Evolutionary conservation across 306 rosid species (phyloP), one percentile per base, ranked within the genome.

Genomic region (Fragaria vesca): DNA sequence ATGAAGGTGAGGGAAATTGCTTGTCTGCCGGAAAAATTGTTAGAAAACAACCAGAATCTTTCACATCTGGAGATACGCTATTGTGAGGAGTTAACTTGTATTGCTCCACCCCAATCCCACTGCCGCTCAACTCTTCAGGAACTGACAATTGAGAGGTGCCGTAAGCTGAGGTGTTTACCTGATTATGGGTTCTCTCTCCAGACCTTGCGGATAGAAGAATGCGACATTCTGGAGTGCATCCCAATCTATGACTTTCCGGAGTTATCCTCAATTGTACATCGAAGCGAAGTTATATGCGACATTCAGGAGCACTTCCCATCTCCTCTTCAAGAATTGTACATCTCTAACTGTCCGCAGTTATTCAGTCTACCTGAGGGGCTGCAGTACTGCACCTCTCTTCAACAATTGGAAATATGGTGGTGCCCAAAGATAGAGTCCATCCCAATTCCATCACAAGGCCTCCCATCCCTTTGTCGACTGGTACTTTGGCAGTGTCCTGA

Each of bases 391-490:
- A 16, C 55, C 16, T 16, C 55, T 50, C 21, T 18, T 5, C 8
- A 0, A 1, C 0, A 0, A 0, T 51, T 51, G 57, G 0, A 1
- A 5, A 52, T 52, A 52, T 0, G 0, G 58, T 6, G 21, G 2
- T 18, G 58, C 21, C 18, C 18, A 4, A 62, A 62, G 8, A 12
- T 28, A 5, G 30, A 18, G 4, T 28, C 67, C 18, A 4, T 62
- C 28, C 67, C 67, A 30, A 61, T 61, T 5, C 6, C 18, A 61
- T 34, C 52, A 12, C 5, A 28, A 0, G 67, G 67, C 9, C 67
- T 12, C 12, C 20, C 40, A 12, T 62, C 18, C 1, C 67, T 61
- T 24, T 0, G 1, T 26, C 0, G 5, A 1, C 26, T 61, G 7
- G 0, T 0, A 0, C 16, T 61, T 28, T 2, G 0, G 7, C 20